Evolutionary conservation across 805 yeast genomes (phyloP).

Genomic region (Starmerella asiatica): DNA sequence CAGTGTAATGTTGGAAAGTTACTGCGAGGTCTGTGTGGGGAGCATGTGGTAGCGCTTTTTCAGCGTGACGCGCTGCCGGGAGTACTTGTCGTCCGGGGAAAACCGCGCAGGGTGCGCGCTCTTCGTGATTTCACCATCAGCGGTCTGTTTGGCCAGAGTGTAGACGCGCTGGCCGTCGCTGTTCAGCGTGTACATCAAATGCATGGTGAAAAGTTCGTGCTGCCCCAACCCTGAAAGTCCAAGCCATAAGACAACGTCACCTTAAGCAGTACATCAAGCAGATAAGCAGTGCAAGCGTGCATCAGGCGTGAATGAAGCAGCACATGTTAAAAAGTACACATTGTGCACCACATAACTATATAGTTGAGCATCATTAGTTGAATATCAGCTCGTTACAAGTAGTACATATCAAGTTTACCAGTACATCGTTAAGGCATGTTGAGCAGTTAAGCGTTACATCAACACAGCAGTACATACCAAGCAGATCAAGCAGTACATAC

Average conservation of each 20-base stretch:
- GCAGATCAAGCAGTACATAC: too few relatives aligned
- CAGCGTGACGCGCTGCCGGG: slow-evolving; percentile 95
- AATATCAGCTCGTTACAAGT: too few relatives aligned
- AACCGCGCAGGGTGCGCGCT: slow-evolving; percentile 99
- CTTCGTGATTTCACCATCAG: slow-evolving; percentile 85
- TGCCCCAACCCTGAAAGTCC: not conserved
- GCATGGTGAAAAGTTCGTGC: slow-evolving; percentile 44
- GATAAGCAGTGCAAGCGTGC: not conserved
- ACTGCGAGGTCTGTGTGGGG: slow-evolving; percentile 50
- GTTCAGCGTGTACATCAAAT: slow-evolving; percentile 95
- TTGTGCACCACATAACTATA: too few relatives aligned
- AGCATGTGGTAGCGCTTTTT: slow-evolving; percentile 85
- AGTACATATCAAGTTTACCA: too few relatives aligned
- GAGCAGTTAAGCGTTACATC: too few relatives aligned
- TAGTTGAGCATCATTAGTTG: too few relatives aligned
- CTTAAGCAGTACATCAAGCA: too few relatives aligned
- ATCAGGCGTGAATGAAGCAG: too few relatives aligned
- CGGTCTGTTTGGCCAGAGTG: slow-evolving; percentile 74
- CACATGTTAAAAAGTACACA: too few relatives aligned
- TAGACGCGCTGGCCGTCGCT: slow-evolving; percentile 91
- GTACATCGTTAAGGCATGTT: too few relatives aligned
- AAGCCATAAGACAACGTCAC: too few relatives aligned
- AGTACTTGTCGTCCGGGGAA: slow-evolving; percentile 98
- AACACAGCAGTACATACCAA: too few relatives aligned
- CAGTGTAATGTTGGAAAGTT: not conserved